phyloP scores from a whole-genome alignment of 352 stramenopile species.

The Thalassiosira hispida region DNA sequence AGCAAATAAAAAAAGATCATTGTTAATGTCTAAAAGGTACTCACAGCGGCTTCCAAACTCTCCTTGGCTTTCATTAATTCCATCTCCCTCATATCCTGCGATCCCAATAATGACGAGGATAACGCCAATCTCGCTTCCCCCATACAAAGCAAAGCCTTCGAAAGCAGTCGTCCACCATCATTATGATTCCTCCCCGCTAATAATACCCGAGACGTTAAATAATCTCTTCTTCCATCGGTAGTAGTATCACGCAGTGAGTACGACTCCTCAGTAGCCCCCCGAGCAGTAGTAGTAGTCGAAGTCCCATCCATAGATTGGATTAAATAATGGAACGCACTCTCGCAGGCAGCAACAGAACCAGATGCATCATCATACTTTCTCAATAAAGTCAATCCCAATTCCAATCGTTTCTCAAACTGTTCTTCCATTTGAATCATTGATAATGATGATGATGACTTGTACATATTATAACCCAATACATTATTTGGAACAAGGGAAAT shows the following conservation, averaged over 20 bases:
- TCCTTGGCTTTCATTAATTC: conserved; percentile 35
- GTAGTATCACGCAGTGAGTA: too few species aligned
- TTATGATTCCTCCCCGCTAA: too few species aligned
- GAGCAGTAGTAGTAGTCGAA: too few species aligned
- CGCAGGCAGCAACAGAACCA: conserved; percentile 37
- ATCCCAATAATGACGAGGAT: conserved; percentile 9
- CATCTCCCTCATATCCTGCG: not conserved
- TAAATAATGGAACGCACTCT: conserved; percentile 27
- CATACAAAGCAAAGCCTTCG: conserved; percentile 45
- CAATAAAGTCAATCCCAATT: conserved; percentile 37
- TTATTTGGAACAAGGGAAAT: conserved; percentile 2
- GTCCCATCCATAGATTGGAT: too few species aligned
- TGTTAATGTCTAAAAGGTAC: conserved; percentile 12
- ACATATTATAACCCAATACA: too few species aligned
- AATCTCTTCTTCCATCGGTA: not conserved
- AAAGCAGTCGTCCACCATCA: conserved; percentile 38
- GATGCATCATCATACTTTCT: conserved; percentile 42
- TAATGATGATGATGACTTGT: conserved; percentile 2
- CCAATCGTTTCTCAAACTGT: conserved; percentile 36
- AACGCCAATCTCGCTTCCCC: conserved; percentile 43
- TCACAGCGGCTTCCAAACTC: conserved; percentile 42
- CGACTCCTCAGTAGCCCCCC: not conserved
- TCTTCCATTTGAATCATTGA: conserved; percentile 12
- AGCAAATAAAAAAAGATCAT: too few species aligned
- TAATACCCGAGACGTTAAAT: conserved; percentile 1